Percentiles rank a stretch among this genome's conserved stretches.
Conservation (phyloP, 2,329 filamentous ascomycete species). For the Leptographium lundbergii region DNA sequence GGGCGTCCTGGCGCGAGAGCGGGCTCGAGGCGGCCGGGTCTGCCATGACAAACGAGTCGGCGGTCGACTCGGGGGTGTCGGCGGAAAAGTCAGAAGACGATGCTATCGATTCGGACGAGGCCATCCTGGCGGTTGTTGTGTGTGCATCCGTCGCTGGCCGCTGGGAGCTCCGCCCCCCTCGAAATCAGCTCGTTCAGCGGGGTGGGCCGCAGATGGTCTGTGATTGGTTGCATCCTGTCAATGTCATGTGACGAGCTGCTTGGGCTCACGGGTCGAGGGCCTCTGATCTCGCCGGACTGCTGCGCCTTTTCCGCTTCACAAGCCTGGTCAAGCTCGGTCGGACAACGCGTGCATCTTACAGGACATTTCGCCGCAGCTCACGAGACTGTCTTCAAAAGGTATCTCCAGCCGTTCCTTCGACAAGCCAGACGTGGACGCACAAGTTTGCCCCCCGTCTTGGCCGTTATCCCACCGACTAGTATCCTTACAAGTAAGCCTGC, state of each 20-base stretch:
- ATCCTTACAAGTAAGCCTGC: background rate
- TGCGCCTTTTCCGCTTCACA: background rate
- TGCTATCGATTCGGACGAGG: conserved; percentile 3
- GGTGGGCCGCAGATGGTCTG: background rate
- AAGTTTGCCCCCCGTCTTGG: background rate
- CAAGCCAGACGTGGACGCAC: background rate
- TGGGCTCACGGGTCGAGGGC: background rate
- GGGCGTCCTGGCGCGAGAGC: background rate
- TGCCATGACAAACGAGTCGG: conserved; percentile 40
- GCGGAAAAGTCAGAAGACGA: background rate
- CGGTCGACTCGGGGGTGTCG: conserved; percentile 15
- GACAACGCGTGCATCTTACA: background rate
- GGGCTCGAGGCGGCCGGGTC: conserved; percentile 27
- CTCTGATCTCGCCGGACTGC: background rate
- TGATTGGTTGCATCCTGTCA: background rate
- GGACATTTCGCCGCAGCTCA: background rate
- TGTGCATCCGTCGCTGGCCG: background rate
- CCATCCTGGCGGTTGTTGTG: background rate
- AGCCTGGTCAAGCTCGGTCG: background rate
- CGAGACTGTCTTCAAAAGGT: background rate
- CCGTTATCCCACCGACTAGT: background rate
- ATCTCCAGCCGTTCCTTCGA: background rate
- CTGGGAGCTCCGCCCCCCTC: background rate
- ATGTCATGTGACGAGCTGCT: background rate
- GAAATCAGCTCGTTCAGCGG: background rate